Evolutionary conservation across 148 eudicot genomes (phyloP), one percentile per base, ranked within the genome.

Genomic region (Rhododendron vialii): DNA sequence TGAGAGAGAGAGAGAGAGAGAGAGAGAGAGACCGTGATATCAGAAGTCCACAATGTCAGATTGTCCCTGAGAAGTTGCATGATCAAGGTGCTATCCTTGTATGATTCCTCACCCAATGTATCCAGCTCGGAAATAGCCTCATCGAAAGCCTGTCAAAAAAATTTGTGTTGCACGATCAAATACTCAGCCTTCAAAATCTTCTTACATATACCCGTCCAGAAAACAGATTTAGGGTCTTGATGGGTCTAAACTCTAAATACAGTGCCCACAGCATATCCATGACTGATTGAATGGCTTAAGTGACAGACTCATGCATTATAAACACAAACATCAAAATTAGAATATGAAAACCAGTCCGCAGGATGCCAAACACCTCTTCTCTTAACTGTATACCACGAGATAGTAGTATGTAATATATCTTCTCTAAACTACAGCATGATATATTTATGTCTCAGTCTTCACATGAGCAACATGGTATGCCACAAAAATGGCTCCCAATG

Each of bases 51-150:
- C 86, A 94, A 86, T 55, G 97, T 94, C 86, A 94, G 86, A 77
- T 94, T 94, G 91, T 94, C 97, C 45, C 97, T 94, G 85, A 94
- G 92, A 84, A 94, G 94, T 86, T 94, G 96, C 96, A 94, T 93
- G 89, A 94, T 94, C 93, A 94, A 89, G 57, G 96, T 94, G 90
- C 96, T 94, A 85, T 94, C 96, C 93, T 94, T 94, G 91, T 93
- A 93, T 85, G 95, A 94, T 61, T 94, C 96, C 91, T 93, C 95
- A 15, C 95, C 95, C 91, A 94, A 88, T 22, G 96, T 92, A 85
- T 94, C 96, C 84, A 94, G 89, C 91, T 94, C 97, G 81, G 98
- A 89, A 43, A 94, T 93, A 61, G 95, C 94, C 88, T 92, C 94
- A 45, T 93, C 95, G 89, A 94, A 94, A 85, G 96, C 96, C 96